Conservation (phyloP, 208 protist genomes). For the Leptomonas pyrrhocoris region DNA sequence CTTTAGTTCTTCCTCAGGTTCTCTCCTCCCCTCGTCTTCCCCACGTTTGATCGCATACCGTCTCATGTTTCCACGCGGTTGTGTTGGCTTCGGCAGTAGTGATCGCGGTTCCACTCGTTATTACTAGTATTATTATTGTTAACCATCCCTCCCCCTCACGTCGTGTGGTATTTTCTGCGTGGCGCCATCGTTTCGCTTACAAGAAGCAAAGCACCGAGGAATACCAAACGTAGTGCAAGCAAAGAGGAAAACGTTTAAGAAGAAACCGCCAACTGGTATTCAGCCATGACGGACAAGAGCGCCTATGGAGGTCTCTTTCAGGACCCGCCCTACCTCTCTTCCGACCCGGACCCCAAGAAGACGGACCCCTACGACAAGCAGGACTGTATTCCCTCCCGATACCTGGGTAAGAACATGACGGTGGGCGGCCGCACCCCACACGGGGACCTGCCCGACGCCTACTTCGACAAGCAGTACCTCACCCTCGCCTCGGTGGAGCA, state of each 20-base stretch:
- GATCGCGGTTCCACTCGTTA: no score
- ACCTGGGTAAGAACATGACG: conserved; percentile 78
- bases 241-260: no score
- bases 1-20: no score
- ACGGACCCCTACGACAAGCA: conserved; percentile 86
- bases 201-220: neutral
- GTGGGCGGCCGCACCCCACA: conserved; percentile 37
- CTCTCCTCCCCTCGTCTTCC: neutral
- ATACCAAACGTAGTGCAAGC: no score
- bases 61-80: neutral
- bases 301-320: conserved; percentile 88
- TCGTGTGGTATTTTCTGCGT: no score
- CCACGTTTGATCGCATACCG: neutral
- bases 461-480: conserved; percentile 79
- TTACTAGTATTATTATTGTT: no score
- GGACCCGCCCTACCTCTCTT: conserved; percentile 78
- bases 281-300: conserved; percentile 72
- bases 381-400: conserved; percentile 79
- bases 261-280: no score
- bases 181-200: no score
- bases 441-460: conserved; percentile 58
- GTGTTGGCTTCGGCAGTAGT: no score
- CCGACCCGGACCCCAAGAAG: conserved; percentile 65
- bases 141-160: no score
- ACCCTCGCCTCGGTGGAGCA: conserved; percentile 82